Evolutionary conservation across 169 alveolate genomes (phyloP).

Genomic region (Babesia sp.): DNA sequence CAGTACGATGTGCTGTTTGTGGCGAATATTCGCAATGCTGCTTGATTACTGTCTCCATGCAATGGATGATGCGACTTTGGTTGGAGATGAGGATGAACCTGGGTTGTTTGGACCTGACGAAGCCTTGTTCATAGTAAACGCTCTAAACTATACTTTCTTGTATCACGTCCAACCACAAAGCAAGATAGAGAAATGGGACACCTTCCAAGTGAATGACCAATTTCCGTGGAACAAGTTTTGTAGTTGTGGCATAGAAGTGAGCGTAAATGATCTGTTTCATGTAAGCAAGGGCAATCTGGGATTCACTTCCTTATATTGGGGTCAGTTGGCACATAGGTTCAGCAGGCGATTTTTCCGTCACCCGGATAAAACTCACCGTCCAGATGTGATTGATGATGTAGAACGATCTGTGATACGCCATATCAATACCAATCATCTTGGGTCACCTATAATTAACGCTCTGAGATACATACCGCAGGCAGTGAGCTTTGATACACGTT

Average conservation of each 20-base stretch:
- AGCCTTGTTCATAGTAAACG: slow-evolving; percentile 41
- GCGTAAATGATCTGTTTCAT: slow-evolving; percentile 1
- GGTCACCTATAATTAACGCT: slow-evolving; percentile 3
- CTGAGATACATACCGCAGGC: slow-evolving; percentile 54
- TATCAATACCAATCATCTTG: slow-evolving; percentile 8
- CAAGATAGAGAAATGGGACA: neutral
- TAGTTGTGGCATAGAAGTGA: slow-evolving; percentile 47
- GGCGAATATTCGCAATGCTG: slow-evolving; percentile 26
- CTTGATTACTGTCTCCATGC: slow-evolving; percentile 43
- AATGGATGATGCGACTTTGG: slow-evolving; percentile 39
- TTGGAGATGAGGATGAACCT: slow-evolving; percentile 15
- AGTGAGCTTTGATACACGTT: slow-evolving; percentile 40
- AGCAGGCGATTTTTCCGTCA: slow-evolving; percentile 37
- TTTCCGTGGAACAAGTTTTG: slow-evolving; percentile 52
- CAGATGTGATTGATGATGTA: slow-evolving; percentile 34
- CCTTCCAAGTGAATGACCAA: neutral
- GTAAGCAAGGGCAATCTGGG: neutral
- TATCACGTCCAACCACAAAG: neutral
- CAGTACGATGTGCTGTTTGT: slow-evolving; percentile 26
- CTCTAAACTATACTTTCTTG: slow-evolving; percentile 45
- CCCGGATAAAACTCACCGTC: neutral
- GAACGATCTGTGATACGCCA: slow-evolving; percentile 25
- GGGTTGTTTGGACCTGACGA: slow-evolving; percentile 45
- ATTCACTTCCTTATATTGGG: slow-evolving; percentile 15
- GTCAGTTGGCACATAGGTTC: slow-evolving; percentile 26